Conservation (phyloP, 352 stramenopile genomes). For the Pythium oligandrum region DNA sequence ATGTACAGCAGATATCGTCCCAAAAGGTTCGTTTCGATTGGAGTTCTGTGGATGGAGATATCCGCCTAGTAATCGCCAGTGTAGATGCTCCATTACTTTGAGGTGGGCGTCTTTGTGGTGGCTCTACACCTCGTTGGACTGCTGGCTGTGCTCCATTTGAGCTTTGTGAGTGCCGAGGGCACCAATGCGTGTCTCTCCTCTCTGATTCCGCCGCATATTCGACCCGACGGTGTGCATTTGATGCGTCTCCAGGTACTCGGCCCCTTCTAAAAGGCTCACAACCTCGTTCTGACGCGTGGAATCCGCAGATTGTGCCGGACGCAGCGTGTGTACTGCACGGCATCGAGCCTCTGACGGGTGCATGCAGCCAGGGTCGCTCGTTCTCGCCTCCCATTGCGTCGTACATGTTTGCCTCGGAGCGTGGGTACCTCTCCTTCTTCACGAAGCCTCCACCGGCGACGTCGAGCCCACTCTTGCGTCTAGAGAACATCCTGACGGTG, state of each 20-base stretch:
- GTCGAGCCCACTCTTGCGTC: slow-evolving; percentile 1
- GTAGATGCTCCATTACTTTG: slow-evolving; percentile 33
- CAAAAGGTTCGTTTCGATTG: slow-evolving; percentile 1
- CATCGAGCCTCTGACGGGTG: too few species aligned
- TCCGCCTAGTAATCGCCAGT: neutral
- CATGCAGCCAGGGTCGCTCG: too few species aligned
- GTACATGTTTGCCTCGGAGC: slow-evolving; percentile 68
- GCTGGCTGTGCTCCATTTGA: slow-evolving; percentile 44
- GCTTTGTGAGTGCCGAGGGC: slow-evolving; percentile 32
- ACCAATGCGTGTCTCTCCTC: slow-evolving; percentile 29
- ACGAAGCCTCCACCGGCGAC: slow-evolving; percentile 14
- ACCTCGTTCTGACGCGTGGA: too few species aligned
- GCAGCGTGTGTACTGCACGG: too few species aligned
- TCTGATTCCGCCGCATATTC: slow-evolving; percentile 14
- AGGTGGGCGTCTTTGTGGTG: slow-evolving; percentile 56
- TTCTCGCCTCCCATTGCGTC: slow-evolving; percentile 13
- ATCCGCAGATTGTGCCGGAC: too few species aligned
- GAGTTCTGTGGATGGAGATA: too few species aligned
- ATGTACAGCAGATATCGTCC: neutral
- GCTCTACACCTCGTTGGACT: slow-evolving; percentile 46
- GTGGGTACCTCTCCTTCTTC: slow-evolving; percentile 62
- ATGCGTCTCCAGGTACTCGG: slow-evolving; percentile 8
- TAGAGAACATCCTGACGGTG: slow-evolving; percentile 22
- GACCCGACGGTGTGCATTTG: slow-evolving; percentile 2
- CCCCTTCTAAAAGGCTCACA: too few species aligned